Evolutionary conservation across 768 basidiomycete species (phyloP).

Genomic region (Hebeloma cylindrosporum): DNA sequence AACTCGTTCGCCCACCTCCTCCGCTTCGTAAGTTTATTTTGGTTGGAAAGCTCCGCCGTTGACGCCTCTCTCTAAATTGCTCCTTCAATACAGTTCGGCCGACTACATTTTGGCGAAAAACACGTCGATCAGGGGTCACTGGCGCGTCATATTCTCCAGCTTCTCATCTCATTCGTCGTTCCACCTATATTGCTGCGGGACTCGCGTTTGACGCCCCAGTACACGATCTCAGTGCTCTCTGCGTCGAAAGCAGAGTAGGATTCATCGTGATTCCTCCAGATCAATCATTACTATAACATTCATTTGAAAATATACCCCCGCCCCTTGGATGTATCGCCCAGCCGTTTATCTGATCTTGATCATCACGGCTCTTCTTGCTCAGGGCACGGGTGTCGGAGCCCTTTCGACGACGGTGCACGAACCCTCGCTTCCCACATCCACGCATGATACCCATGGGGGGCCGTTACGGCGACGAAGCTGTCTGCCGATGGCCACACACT

Average conservation of each 20-base stretch:
- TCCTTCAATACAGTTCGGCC: conserved; percentile 58
- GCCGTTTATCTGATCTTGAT: not conserved
- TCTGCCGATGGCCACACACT: no score
- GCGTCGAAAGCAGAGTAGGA: conserved; percentile 57
- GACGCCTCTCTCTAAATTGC: conserved; percentile 1
- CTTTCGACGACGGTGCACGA: no score
- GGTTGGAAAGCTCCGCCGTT: not conserved
- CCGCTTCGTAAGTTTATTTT: conserved; percentile 54
- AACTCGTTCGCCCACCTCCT: conserved; percentile 60
- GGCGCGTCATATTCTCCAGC: conserved; percentile 72
- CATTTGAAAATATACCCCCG: conserved; percentile 2
- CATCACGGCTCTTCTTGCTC: no score
- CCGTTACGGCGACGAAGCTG: no score
- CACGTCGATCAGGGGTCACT: conserved; percentile 68
- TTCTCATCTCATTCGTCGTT: conserved; percentile 70
- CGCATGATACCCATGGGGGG: no score
- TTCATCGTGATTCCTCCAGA: conserved; percentile 48
- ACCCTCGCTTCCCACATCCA: no score
- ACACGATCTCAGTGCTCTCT: conserved; percentile 60
- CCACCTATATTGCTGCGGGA: conserved; percentile 79
- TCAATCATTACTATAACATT: conserved; percentile 27
- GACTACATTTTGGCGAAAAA: conserved; percentile 79
- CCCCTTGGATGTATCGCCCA: conserved; percentile 2
- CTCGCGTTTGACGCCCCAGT: conserved; percentile 62
- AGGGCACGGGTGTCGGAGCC: no score